These are phyloP conservation scores for Daphne laureola DNA, from an alignment of 441 rosid species.

Conservation along the genomic window DNA sequence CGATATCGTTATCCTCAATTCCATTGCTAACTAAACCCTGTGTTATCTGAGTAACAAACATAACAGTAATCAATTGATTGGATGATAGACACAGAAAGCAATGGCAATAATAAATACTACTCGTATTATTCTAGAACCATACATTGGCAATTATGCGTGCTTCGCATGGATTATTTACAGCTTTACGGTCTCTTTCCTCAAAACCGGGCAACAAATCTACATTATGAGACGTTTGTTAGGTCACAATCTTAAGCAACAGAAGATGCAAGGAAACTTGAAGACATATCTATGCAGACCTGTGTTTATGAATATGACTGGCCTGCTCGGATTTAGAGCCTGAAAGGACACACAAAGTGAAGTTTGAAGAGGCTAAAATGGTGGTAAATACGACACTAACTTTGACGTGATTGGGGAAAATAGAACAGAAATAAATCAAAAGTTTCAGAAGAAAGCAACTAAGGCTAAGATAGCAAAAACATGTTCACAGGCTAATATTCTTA, in stretches of 20 bases:
- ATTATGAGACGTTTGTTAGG: slow-evolving; percentile 11
- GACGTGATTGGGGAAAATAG: too few species aligned
- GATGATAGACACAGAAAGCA: neutral
- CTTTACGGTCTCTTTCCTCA: slow-evolving; percentile 65
- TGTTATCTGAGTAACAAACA: slow-evolving; percentile 36
- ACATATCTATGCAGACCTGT: slow-evolving; percentile 47
- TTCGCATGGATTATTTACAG: slow-evolving; percentile 77
- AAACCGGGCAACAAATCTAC: slow-evolving; percentile 74
- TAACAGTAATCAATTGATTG: neutral
- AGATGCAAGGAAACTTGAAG: slow-evolving; percentile 6
- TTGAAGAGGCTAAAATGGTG: neutral
- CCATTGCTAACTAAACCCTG: slow-evolving; percentile 56
- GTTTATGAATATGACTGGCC: slow-evolving; percentile 60
- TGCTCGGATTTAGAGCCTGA: slow-evolving; percentile 74
- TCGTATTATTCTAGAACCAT: slow-evolving; percentile 10
- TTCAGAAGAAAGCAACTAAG: too few species aligned
- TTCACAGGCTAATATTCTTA: slow-evolving; percentile 14
- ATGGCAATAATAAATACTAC: neutral
- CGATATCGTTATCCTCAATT: slow-evolving; percentile 64
- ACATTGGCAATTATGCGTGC: slow-evolving; percentile 82
- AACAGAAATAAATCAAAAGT: too few species aligned
- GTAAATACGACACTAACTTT: too few species aligned
- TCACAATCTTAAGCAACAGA: slow-evolving; percentile 7
- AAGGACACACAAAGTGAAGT: slow-evolving; percentile 20
- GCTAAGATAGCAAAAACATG: neutral